Conservation (phyloP, 2,329 filamentous ascomycete genomes). For the Tolypocladium nubicola region DNA sequence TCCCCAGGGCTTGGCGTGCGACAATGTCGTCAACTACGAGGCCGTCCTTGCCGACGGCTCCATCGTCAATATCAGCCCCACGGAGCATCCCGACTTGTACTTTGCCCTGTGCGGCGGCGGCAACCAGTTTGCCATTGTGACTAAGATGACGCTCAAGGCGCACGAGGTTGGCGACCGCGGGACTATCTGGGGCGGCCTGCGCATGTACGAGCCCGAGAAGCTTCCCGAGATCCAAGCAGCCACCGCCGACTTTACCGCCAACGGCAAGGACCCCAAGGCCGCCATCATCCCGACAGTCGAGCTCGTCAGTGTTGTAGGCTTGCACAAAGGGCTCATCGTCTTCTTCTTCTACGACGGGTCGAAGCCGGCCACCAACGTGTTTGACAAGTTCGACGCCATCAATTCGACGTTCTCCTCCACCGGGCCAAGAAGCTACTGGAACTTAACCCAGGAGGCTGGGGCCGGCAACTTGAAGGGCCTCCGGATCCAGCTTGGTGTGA, state of each 20-base stretch:
- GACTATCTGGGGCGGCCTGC: slow-evolving; percentile 31
- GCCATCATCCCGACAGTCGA: slow-evolving; percentile 48
- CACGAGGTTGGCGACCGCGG: slow-evolving; percentile 27
- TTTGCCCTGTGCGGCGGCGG: slow-evolving; percentile 43
- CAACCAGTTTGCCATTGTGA: slow-evolving; percentile 45
- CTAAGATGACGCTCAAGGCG: slow-evolving; percentile 30
- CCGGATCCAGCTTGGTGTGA: slow-evolving; percentile 8
- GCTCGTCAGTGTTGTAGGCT: slow-evolving; percentile 4
- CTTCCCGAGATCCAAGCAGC: slow-evolving; percentile 30
- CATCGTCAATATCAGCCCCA: slow-evolving; percentile 32
- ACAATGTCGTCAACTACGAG: slow-evolving; percentile 31
- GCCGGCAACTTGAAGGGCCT: slow-evolving; percentile 8
- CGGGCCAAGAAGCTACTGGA: slow-evolving; percentile 35
- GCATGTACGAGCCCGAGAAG: slow-evolving; percentile 18
- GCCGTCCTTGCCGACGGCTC: slow-evolving; percentile 40
- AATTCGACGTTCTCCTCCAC: slow-evolving; percentile 30
- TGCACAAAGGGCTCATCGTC: slow-evolving; percentile 35
- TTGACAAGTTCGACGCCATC: slow-evolving; percentile 44
- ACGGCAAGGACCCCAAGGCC: slow-evolving; percentile 49
- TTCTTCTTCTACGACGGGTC: slow-evolving; percentile 55
- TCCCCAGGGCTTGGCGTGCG: slow-evolving; percentile 2
- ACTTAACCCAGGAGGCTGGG: slow-evolving; percentile 16
- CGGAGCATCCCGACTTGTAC: slow-evolving; percentile 36
- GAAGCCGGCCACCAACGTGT: slow-evolving; percentile 38
- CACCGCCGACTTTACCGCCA: slow-evolving; percentile 43